Base-by-base conservation (phyloP, 2,329 filamentous ascomycete genomes). In the Pseudogymnoascus sp. region DNA sequence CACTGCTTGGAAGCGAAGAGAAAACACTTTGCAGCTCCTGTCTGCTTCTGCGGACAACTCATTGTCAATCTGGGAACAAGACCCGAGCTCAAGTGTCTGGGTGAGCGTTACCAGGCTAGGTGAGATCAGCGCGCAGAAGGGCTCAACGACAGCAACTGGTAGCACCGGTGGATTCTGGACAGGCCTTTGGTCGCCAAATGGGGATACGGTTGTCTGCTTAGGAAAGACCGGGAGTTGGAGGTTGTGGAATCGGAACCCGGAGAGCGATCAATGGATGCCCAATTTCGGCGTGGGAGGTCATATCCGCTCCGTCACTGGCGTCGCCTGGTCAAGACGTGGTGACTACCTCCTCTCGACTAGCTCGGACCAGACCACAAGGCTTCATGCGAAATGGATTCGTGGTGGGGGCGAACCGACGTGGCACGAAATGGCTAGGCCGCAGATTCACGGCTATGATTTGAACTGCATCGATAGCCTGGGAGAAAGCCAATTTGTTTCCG, bases 151-250 rank as follows among this genome's bases (percentile, higher is more conserved):
- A 3, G 95, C 95, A 0, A 99, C 95, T 0, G 95, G 95, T 56
- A 97, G 93, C 74, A 91, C 92, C 1, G 95, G 95, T 66, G 95
- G 95, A 0, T 97, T 97, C 74, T 99, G 95, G 93, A 92, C 90
- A 11, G 93, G 93, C 0, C 81, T 97, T 0, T 99, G 95, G 95
- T 89, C 90, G 5, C 90, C 91, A 2, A 81, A 88, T 67, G 91
- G 90, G 7, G 78, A 80, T 14, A 85, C 85, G 1, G 88, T 97
- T 12, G 88, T 89, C 3, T 93, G 91, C 65, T 83, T 99, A 16
- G 91, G 93, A 0, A 85, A 93, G 42, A 97, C 93, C 0, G 95
- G 95, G 28, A 95, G 92, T 73, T 99, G 95, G 95, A 83, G 95
- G 66, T 78, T 88, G 62, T 99, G 95, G 95, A 81, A 83, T 25